Evolutionary conservation across 495 filamentous ascomycete species (phyloP).

Genomic region (Penicillium malachiteum): DNA sequence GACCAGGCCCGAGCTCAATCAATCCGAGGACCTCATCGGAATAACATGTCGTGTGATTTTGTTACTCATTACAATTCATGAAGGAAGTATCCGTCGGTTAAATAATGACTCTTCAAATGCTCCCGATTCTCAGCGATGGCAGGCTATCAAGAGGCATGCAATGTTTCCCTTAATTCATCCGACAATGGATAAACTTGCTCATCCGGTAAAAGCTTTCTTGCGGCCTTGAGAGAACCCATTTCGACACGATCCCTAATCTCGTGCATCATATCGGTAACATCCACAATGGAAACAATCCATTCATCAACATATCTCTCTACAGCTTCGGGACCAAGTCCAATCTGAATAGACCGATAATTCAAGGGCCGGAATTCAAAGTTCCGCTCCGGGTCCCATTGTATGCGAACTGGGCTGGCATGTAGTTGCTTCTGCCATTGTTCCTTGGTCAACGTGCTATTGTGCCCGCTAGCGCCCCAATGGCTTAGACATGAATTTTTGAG

Average conservation of each 20-base stretch:
- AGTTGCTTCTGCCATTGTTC: slow-evolving; percentile 21
- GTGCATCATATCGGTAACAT: slow-evolving; percentile 55
- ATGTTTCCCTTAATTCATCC: slow-evolving; percentile 29
- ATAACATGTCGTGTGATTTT: too few species aligned
- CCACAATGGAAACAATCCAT: slow-evolving; percentile 54
- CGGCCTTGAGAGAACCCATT: slow-evolving; percentile 32
- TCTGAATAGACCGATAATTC: slow-evolving; percentile 57
- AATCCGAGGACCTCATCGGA: too few species aligned
- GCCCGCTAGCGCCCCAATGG: slow-evolving; percentile 10
- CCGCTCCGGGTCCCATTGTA: slow-evolving; percentile 67
- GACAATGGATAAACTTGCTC: slow-evolving; percentile 47
- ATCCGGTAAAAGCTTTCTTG: slow-evolving; percentile 39
- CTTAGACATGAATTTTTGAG: slow-evolving; percentile 27
- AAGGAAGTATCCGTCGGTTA: too few species aligned
- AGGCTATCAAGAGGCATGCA: background rate
- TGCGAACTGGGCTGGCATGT: slow-evolving; percentile 40
- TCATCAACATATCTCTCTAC: slow-evolving; percentile 46
- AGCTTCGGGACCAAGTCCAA: slow-evolving; percentile 51
- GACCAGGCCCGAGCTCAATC: too few species aligned
- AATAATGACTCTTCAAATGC: too few species aligned
- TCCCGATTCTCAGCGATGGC: too few species aligned
- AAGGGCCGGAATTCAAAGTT: slow-evolving; percentile 38
- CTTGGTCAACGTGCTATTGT: background rate
- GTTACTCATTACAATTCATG: too few species aligned
- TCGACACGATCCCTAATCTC: slow-evolving; percentile 45